A percentile compares a stretch with the other conserved stretches of the same genome.
These are phyloP conservation scores for Termitomyces sp. DNA, from an alignment of 768 basidiomycete genomes.

Conservation along the genomic window DNA sequence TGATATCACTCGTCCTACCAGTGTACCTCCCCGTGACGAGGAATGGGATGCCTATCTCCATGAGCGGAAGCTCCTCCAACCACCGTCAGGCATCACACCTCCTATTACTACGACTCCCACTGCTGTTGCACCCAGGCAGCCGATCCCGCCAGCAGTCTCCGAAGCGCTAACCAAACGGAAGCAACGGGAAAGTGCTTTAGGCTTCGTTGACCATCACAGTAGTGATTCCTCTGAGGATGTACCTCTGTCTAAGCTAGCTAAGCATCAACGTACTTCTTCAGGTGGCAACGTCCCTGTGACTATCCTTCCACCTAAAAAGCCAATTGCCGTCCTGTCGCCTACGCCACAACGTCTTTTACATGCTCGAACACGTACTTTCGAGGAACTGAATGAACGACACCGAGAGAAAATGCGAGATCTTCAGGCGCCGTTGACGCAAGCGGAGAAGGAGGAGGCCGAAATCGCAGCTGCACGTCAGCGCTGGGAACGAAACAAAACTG, in stretches of 20 bases:
- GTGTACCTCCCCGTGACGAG: conserved; percentile 66
- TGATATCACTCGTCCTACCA: conserved; percentile 60
- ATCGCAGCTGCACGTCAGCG: conserved; percentile 69
- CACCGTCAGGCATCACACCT: conserved; percentile 74
- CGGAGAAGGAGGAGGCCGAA: conserved; percentile 72
- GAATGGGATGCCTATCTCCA: conserved; percentile 87
- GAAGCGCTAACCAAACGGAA: conserved; percentile 72
- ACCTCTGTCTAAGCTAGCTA: conserved; percentile 32
- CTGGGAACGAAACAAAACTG: conserved; percentile 75
- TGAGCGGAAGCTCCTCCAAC: conserved; percentile 80
- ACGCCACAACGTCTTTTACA: conserved; percentile 44
- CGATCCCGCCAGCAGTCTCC: conserved; percentile 66
- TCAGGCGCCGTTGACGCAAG: conserved; percentile 80
- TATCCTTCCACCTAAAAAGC: conserved; percentile 43
- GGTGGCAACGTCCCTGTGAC: conserved; percentile 33
- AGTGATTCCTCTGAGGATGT: conserved; percentile 45
- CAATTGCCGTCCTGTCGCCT: conserved; percentile 32
- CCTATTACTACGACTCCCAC: conserved; percentile 64
- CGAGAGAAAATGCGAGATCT: conserved; percentile 77
- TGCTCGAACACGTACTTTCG: conserved; percentile 69
- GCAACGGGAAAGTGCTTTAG: conserved; percentile 64
- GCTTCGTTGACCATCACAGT: conserved; percentile 29
- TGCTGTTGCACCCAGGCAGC: conserved; percentile 36
- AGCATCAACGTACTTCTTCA: conserved; percentile 22
- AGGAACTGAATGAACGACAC: conserved; percentile 83